A percentile compares a stretch with the other conserved stretches of the same genome.
phyloP scores from a whole-genome alignment of 805 yeast genomes.

The Alloascoidea africana region DNA sequence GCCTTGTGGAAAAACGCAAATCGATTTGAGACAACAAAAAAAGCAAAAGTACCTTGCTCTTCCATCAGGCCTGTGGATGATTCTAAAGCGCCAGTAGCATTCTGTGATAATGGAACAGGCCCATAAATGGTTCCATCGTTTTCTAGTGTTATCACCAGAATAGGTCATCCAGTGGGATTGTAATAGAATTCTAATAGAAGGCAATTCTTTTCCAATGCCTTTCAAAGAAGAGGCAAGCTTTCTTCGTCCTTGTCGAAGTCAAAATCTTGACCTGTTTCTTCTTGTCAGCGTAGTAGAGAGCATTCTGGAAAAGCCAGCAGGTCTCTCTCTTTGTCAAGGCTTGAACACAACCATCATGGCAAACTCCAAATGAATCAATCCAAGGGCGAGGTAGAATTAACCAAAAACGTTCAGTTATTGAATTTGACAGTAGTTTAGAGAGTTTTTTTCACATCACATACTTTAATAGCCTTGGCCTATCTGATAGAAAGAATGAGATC shows the following conservation, averaged over 20 bases:
- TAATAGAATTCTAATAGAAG: slow-evolving; percentile 67
- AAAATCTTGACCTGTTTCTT: slow-evolving; percentile 78
- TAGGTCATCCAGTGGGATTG: slow-evolving; percentile 83
- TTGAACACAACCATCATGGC: slow-evolving; percentile 96
- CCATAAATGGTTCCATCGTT: slow-evolving; percentile 55
- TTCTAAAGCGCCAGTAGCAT: slow-evolving; percentile 82
- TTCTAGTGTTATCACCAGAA: slow-evolving; percentile 60
- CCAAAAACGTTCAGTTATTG: slow-evolving; percentile 93
- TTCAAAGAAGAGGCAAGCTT: slow-evolving; percentile 73
- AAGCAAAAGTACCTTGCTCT: slow-evolving; percentile 79
- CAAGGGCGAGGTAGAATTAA: slow-evolving; percentile 75
- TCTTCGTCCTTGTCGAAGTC: slow-evolving; percentile 51
- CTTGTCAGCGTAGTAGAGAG: slow-evolving; percentile 58
- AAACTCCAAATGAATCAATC: slow-evolving; percentile 87
- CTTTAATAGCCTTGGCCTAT: slow-evolving; percentile 90
- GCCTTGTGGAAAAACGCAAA: slow-evolving; percentile 66
- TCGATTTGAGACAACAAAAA: slow-evolving; percentile 89
- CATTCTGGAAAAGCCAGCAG: slow-evolving; percentile 74
- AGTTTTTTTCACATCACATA: slow-evolving; percentile 91
- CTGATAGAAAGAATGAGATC: slow-evolving; percentile 87
- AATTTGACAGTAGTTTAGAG: slow-evolving; percentile 90
- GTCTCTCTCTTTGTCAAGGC: slow-evolving; percentile 93
- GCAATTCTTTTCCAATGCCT: slow-evolving; percentile 75
- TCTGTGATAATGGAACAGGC: slow-evolving; percentile 65
- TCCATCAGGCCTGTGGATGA: slow-evolving; percentile 66